Base-by-base conservation (phyloP, 1,284 basidiomycete species). In the Fomitopsis palustris region DNA sequence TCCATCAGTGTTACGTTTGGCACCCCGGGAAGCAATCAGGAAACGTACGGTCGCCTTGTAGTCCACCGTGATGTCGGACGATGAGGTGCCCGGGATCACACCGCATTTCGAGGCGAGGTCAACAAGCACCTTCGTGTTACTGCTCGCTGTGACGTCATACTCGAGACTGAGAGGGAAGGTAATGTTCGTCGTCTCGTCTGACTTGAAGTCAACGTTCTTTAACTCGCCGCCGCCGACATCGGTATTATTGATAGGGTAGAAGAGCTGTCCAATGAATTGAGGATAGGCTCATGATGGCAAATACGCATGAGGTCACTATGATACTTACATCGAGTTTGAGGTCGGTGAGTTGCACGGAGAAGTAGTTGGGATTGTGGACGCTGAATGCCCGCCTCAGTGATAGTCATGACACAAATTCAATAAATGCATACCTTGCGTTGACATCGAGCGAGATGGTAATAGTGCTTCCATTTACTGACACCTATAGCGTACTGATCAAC, bases 321-420 rank as follows among this genome's bases (percentile, higher is more conserved):
- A 29, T 10, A 56, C 69, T 52, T 58, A 89, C 86, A 53, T 87
- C 75, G 5, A 88, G 90, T 43, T 81, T 78, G 67, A 95, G 86
- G 58, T 83, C 78, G 59, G 83, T 82, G 72, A 96, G 85, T 54
- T 82, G 78, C 23, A 91, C 88, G 14, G 81, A 75, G 73, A 96
- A 95, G 77, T 87, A 95, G 71, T 95, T 95, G 35, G 93, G 94
- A 70, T 96, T 96, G 65, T 78, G 75, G 59, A 95, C 90, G 53
- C 91, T 94, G 66, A 45, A 59, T 37, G 38, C 37, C 14, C 27
- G 41, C 55, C 10, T 37, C 27, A 62, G 59, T 3, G 27, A n/a
- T 7, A 37, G 10, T 33, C 19, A 21, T n/a, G 8, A 41, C 17
- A 21, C 45, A 2, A 27, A 23, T 25, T 14, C 16, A 42, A n/a